Conservation (phyloP, 805 yeast genomes). For the Kuraishia capsulata region DNA sequence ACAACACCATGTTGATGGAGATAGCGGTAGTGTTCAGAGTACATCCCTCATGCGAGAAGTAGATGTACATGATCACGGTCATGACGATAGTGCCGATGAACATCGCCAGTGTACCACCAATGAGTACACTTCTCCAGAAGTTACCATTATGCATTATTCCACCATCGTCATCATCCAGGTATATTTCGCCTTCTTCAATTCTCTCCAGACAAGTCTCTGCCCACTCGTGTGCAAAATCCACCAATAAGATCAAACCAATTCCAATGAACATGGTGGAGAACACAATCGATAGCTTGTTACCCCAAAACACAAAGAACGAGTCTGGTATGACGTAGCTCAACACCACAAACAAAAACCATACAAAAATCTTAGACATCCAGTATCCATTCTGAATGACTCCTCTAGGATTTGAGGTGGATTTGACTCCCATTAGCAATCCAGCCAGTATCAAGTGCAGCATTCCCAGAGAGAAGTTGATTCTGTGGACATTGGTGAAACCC, state of each 20-base stretch:
- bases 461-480: conserved; percentile 85
- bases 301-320: conserved; percentile 78
- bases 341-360: conserved; percentile 48
- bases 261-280: conserved; percentile 80
- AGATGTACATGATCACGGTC: conserved; percentile 71
- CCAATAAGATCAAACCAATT: conserved; percentile 81
- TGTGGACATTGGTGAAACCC: conserved; percentile 91
- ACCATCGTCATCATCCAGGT: conserved; percentile 34
- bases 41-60: conserved; percentile 78
- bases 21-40: conserved; percentile 85
- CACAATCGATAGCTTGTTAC: conserved; percentile 79
- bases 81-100: conserved; percentile 64
- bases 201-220: conserved; percentile 91
- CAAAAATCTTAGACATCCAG: conserved; percentile 72
- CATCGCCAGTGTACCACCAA: conserved; percentile 86
- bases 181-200: conserved; percentile 68
- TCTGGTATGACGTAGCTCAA: conserved; percentile 79
- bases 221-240: conserved; percentile 98
- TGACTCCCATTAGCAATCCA: conserved; percentile 57
- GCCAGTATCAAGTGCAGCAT: conserved; percentile 68
- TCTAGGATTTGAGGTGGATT: conserved; percentile 68
- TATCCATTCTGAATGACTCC: conserved; percentile 83
- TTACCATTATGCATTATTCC: conserved; percentile 17
- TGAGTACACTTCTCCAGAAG: conserved; percentile 72
- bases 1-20: conserved; percentile 60